Percentiles rank a stretch among this genome's conserved stretches.
phyloP scores from a whole-genome alignment of 164 flowering plant species.

The Vitis riparia region DNA sequence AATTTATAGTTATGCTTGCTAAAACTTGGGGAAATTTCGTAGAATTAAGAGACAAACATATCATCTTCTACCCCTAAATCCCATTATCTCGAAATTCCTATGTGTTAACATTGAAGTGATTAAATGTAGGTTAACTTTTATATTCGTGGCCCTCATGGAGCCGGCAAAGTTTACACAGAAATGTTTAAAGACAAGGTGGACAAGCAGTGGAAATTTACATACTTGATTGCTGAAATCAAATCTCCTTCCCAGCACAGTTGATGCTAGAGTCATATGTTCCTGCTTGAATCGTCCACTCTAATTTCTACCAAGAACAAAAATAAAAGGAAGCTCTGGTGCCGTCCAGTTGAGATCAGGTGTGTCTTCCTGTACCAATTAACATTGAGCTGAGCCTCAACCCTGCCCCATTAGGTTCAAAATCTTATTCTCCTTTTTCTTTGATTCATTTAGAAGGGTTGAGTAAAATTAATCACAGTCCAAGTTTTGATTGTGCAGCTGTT shows the following conservation, averaged over 20 bases:
- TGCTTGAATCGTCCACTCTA: conserved; percentile 27
- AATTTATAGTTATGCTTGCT: no score
- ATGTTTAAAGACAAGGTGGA: conserved; percentile 92
- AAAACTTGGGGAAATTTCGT: no score
- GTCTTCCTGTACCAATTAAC: conserved; percentile 4
- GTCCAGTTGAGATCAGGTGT: background rate
- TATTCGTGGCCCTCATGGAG: conserved; percentile 89
- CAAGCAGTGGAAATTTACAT: conserved; percentile 85
- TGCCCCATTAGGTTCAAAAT: no score
- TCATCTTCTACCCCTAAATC: no score
- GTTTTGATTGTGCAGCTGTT: no score
- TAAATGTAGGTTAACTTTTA: conserved; percentile 66
- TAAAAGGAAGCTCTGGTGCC: background rate
- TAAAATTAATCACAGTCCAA: no score
- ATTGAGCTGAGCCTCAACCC: background rate
- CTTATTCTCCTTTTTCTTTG: no score
- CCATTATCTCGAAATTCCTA: background rate
- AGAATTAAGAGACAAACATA: no score
- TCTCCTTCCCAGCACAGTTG: conserved; percentile 67
- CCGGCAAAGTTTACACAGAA: conserved; percentile 71
- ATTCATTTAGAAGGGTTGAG: no score
- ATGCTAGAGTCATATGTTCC: conserved; percentile 90
- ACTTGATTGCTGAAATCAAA: conserved; percentile 69
- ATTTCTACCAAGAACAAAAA: no score
- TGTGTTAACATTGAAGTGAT: background rate